Percentiles rank a stretch among this genome's conserved stretches.
Conservation (phyloP, 2,329 filamentous ascomycete genomes). For the Epichloe elymi region DNA sequence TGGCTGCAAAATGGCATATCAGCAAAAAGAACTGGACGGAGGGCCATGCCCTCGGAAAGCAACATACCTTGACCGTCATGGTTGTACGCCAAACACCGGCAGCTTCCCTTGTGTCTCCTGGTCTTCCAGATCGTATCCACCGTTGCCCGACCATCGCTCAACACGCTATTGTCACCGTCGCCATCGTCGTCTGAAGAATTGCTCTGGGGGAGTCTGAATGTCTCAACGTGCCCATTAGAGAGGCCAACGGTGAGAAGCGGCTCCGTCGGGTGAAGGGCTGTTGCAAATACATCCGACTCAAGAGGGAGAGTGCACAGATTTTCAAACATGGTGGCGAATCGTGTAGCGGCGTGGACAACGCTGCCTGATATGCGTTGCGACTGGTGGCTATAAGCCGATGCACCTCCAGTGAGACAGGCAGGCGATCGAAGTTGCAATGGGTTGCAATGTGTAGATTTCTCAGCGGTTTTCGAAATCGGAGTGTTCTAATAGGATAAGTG, state of each 20-base stretch:
- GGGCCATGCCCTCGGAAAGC: slow-evolving; percentile 11
- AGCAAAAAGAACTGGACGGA: background rate
- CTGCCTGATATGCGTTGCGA: background rate
- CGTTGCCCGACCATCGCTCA: slow-evolving; percentile 53
- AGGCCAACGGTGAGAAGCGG: slow-evolving; percentile 80
- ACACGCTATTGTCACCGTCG: slow-evolving; percentile 34
- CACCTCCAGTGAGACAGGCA: background rate
- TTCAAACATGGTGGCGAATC: slow-evolving; percentile 55
- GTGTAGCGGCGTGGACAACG: background rate
- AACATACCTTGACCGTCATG: slow-evolving; percentile 58
- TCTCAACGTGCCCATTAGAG: slow-evolving; percentile 73
- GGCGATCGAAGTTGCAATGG: too few species aligned
- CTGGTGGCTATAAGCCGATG: background rate
- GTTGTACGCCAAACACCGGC: slow-evolving; percentile 66
- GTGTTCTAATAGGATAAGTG: background rate
- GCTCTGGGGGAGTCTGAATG: slow-evolving; percentile 58
- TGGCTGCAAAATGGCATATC: slow-evolving; percentile 22
- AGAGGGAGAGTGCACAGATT: slow-evolving; percentile 85
- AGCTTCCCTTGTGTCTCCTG: slow-evolving; percentile 85
- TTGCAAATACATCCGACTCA: slow-evolving; percentile 73
- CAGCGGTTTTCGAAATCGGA: background rate
- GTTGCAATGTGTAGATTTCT: too few species aligned
- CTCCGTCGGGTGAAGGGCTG: slow-evolving; percentile 72
- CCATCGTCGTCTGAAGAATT: slow-evolving; percentile 37
- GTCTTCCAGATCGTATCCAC: slow-evolving; percentile 82